phyloP scores from a whole-genome alignment of 2,329 filamentous ascomycete genomes.

The Myotisia sp. region DNA sequence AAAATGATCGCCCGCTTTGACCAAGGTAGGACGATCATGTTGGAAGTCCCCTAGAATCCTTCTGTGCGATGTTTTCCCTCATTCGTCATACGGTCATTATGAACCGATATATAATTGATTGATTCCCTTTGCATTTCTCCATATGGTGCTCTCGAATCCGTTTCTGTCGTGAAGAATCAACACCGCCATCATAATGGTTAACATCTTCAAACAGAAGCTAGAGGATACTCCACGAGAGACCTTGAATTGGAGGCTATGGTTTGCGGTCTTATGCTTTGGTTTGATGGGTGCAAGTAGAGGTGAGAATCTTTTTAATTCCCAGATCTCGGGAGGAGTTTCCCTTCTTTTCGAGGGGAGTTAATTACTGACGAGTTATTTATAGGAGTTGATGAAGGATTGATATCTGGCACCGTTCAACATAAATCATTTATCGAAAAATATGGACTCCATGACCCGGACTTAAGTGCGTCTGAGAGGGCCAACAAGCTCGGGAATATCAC shows the following conservation, averaged over 20 bases:
- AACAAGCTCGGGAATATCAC: constrained; percentile 65
- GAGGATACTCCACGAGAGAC: constrained; percentile 53
- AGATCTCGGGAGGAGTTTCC: neutral
- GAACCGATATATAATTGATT: no score
- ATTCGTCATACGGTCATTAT: no score
- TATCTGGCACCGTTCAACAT: constrained; percentile 56
- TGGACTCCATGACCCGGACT: constrained; percentile 36
- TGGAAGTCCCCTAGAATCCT: no score
- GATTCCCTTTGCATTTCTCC: no score
- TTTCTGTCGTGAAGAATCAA: no score
- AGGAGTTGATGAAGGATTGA: constrained; percentile 61
- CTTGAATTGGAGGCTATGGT: constrained; percentile 68
- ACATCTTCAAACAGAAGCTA: constrained; percentile 47
- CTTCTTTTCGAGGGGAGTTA: neutral
- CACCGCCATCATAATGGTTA: no score
- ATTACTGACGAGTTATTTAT: neutral
- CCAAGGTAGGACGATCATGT: no score
- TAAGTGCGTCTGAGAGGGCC: constrained; percentile 41
- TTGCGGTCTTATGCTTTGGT: constrained; percentile 58
- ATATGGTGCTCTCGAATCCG: no score
- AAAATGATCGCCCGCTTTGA: no score
- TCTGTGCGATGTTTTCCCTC: no score
- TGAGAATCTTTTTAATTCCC: constrained; percentile 9
- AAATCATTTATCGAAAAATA: constrained; percentile 48
- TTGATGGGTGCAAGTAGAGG: constrained; percentile 64